phyloP scores from a whole-genome alignment of 768 basidiomycete genomes.

The Leccinum arenicola region DNA sequence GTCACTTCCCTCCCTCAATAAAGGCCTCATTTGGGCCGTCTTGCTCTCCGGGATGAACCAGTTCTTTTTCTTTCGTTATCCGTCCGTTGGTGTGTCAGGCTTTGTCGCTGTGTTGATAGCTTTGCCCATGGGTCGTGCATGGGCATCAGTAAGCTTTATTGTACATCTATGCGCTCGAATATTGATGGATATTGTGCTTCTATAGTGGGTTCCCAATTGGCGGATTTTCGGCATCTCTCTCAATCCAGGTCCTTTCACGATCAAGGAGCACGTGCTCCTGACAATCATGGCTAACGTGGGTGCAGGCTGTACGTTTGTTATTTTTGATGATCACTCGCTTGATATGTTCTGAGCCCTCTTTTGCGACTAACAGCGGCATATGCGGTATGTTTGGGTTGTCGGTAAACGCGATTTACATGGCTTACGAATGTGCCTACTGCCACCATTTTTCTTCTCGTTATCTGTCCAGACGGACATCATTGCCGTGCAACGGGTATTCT shows the following conservation, averaged over 20 bases:
- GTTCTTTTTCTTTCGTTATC: slow-evolving; percentile 74
- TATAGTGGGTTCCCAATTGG: slow-evolving; percentile 47
- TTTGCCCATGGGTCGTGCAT: slow-evolving; percentile 65
- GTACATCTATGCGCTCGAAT: neutral
- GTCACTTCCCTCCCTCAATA: neutral
- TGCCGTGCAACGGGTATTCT: slow-evolving; percentile 70
- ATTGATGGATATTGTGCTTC: neutral
- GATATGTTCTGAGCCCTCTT: slow-evolving; percentile 1
- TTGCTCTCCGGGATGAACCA: slow-evolving; percentile 74
- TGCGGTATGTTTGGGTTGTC: slow-evolving; percentile 29
- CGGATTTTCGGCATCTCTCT: slow-evolving; percentile 56
- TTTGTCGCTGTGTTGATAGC: slow-evolving; percentile 71
- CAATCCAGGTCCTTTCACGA: slow-evolving; percentile 74
- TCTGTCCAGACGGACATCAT: slow-evolving; percentile 56
- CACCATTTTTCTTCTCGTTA: neutral
- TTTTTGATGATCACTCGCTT: neutral
- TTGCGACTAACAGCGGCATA: slow-evolving; percentile 39
- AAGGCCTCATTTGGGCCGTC: slow-evolving; percentile 47
- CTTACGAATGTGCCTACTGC: neutral
- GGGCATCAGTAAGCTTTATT: slow-evolving; percentile 42
- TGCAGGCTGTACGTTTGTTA: slow-evolving; percentile 20
- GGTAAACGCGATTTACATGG: neutral
- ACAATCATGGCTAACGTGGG: slow-evolving; percentile 65
- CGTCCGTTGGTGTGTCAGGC: slow-evolving; percentile 38
- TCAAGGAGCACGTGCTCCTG: slow-evolving; percentile 70